Conservation (phyloP, 1,284 basidiomycete genomes). For the Veloporphyrellus conicus region DNA sequence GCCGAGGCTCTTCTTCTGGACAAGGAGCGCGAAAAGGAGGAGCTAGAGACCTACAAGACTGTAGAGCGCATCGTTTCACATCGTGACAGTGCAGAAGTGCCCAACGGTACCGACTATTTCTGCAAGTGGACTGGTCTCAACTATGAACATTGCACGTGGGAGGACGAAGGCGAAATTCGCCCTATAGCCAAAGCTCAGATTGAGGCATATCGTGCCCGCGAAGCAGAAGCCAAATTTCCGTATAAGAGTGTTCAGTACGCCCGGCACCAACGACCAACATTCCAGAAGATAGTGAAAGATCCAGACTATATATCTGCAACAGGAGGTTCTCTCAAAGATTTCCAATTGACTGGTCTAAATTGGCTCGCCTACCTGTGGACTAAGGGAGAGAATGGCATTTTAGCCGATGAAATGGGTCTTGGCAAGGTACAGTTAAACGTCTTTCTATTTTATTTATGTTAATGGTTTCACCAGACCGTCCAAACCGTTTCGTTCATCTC, state of each 20-base stretch:
- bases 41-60: constrained; percentile 85
- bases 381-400: constrained; percentile 92
- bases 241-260: constrained; percentile 77
- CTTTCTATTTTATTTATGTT: constrained; percentile 7
- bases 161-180: constrained; percentile 76
- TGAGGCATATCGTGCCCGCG: constrained; percentile 75
- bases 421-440: constrained; percentile 65
- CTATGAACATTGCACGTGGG: constrained; percentile 98
- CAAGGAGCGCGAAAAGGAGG: constrained; percentile 85
- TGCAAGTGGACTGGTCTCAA: constrained; percentile 97
- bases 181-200: constrained; percentile 74
- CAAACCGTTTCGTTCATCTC: constrained; percentile 96
- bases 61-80: constrained; percentile 91
- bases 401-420: constrained; percentile 99
- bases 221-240: constrained; percentile 79
- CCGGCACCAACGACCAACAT: constrained; percentile 71
- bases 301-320: constrained; percentile 80
- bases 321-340: constrained; percentile 91
- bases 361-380: constrained; percentile 98
- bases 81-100: constrained; percentile 57
- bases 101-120: constrained; percentile 80
- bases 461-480: constrained; percentile 60
- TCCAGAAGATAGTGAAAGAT: constrained; percentile 85
- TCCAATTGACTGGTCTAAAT: constrained; percentile 96
- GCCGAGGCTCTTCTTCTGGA: constrained; percentile 85